A percentile compares a stretch with the other conserved stretches of the same genome.
Conservation (phyloP, 768 basidiomycete species). For the Inosperma sp. region DNA sequence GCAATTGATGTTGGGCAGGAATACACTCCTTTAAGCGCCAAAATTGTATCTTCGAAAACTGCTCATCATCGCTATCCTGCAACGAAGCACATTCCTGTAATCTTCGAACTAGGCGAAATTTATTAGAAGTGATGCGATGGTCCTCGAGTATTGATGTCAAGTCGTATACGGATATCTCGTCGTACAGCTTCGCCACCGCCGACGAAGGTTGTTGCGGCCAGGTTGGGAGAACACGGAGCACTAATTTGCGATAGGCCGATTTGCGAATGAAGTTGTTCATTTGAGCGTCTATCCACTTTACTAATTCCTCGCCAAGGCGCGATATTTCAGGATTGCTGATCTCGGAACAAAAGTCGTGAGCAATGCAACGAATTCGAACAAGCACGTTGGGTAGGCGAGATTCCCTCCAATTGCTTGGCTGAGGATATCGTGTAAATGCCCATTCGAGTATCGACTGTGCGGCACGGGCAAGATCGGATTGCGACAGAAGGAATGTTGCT, state of each 20-base stretch:
- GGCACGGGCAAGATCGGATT: conserved; percentile 60
- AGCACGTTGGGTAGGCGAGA: conserved; percentile 59
- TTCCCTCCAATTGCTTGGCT: conserved; percentile 34
- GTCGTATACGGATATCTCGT: conserved; percentile 42
- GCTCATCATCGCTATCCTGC: conserved; percentile 34
- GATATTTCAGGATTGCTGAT: conserved; percentile 26
- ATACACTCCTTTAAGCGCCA: conserved; percentile 84
- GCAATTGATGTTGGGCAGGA: conserved; percentile 49
- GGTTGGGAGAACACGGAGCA: conserved; percentile 57
- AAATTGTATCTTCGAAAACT: conserved; percentile 61
- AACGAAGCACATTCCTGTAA: conserved; percentile 47
- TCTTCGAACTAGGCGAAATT: conserved; percentile 69
- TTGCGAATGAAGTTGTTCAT: conserved; percentile 39
- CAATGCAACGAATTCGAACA: conserved; percentile 59
- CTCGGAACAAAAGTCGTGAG: conserved; percentile 48
- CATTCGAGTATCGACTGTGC: conserved; percentile 79
- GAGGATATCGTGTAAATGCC: conserved; percentile 53
- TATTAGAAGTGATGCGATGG: conserved; percentile 59
- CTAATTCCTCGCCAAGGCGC: conserved; percentile 43
- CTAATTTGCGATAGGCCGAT: conserved; percentile 36
- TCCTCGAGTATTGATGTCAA: conserved; percentile 56
- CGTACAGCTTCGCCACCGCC: conserved; percentile 40
- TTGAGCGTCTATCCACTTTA: conserved; percentile 61
- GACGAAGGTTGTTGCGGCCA: conserved; percentile 68
- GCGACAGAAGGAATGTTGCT: conserved; percentile 56